Conservation (phyloP, 2,329 filamentous ascomycete species). For the Chaetomium sp. region DNA sequence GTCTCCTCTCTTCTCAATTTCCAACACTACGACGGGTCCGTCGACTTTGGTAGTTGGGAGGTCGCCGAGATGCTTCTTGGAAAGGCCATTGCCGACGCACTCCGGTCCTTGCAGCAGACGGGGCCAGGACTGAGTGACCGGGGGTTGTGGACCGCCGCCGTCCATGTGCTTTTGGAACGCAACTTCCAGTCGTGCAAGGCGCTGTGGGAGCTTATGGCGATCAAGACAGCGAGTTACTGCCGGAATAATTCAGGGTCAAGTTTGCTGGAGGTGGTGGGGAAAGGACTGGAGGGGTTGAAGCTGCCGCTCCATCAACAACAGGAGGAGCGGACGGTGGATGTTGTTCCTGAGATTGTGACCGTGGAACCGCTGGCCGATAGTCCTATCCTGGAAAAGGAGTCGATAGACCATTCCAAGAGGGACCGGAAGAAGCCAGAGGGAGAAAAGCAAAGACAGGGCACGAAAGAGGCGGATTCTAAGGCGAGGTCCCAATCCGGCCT, state of each 20-base stretch:
- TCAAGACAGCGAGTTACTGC: constrained; percentile 1
- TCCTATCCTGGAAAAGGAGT: neutral
- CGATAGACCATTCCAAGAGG: neutral
- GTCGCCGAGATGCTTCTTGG: neutral
- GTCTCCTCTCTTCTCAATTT: neutral
- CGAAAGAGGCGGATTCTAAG: neutral
- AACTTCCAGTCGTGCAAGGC: constrained; percentile 8
- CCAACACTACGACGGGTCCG: constrained; percentile 8
- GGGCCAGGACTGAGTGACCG: neutral
- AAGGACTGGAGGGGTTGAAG: neutral
- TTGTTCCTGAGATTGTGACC: neutral
- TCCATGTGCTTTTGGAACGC: constrained; percentile 10
- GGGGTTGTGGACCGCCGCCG: constrained; percentile 6
- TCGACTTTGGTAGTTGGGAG: neutral
- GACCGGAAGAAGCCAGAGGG: neutral
- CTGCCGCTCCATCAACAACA: neutral
- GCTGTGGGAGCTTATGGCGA: constrained; percentile 17
- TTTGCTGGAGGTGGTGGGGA: neutral
- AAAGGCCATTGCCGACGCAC: neutral
- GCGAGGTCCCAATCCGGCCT: neutral
- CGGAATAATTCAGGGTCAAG: neutral
- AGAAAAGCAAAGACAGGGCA: neutral
- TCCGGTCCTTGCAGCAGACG: neutral
- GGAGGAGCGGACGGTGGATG: neutral
- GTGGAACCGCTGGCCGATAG: neutral